These are phyloP conservation scores for Litchi chinensis DNA, from an alignment of 345 rosid species.

Conservation along the genomic window DNA sequence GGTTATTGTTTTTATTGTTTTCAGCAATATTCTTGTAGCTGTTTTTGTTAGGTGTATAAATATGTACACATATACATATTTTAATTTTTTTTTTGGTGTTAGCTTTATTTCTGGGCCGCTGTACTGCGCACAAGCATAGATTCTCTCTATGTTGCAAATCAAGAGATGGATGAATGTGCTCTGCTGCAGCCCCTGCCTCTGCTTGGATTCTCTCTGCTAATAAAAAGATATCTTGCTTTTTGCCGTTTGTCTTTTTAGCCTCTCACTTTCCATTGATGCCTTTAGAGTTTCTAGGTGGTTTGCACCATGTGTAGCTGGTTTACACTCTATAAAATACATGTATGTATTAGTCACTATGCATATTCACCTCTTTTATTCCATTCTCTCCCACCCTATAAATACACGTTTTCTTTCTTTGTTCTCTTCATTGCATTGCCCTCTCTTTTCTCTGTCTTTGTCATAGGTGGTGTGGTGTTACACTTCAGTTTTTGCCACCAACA, in stretches of 20 bases:
- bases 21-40: conserved; percentile 51
- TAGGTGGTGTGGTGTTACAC: conserved; percentile 6
- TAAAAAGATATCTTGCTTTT: conserved; percentile 56
- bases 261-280: conserved; percentile 55
- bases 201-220: conserved; percentile 43
- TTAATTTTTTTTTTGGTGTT: conserved; percentile 18
- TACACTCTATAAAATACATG: conserved; percentile 41
- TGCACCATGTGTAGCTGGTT: conserved; percentile 39
- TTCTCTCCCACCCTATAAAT: conserved; percentile 54
- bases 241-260: conserved; percentile 37
- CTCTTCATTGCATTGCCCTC: conserved; percentile 36
- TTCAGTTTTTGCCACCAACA: conserved; percentile 10
- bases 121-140: conserved; percentile 64
- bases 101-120: conserved; percentile 46
- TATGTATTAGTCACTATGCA: conserved; percentile 37
- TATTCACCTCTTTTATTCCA: conserved; percentile 60
- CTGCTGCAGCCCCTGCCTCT: conserved; percentile 17
- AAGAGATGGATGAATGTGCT: conserved; percentile 42
- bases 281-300: conserved; percentile 41
- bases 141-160: conserved; percentile 52
- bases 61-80: too few relatives aligned
- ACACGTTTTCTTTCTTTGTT: conserved; percentile 32
- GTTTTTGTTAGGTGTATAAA: conserved; percentile 23
- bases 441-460: conserved; percentile 23
- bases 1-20: conserved; percentile 59